Evolutionary conservation across 768 basidiomycete species (phyloP).

Genomic region (Lactarius pseudohatsudake): DNA sequence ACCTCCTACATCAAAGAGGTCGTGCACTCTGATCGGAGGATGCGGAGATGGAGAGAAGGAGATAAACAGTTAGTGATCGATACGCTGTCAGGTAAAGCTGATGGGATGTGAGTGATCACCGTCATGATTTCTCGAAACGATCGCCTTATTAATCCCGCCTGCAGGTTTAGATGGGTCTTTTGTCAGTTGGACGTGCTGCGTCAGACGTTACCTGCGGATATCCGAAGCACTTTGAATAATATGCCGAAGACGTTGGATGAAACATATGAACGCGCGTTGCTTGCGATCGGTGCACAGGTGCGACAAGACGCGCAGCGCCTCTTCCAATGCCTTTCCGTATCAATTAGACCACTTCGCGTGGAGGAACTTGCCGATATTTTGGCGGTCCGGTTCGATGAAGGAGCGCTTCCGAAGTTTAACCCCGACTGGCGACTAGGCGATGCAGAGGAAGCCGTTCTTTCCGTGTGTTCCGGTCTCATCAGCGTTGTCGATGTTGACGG

Average conservation of each 20-base stretch:
- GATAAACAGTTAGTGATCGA: constrained; percentile 3
- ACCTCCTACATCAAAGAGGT: neutral
- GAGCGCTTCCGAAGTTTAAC: neutral
- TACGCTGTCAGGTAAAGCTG: neutral
- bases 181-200: constrained; percentile 9
- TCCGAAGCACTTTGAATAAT: neutral
- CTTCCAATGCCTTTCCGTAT: constrained; percentile 9
- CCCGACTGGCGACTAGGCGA: constrained; percentile 15
- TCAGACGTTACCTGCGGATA: neutral
- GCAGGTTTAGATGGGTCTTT: constrained; percentile 8
- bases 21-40: neutral
- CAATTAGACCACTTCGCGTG: constrained; percentile 7
- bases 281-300: neutral
- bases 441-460: neutral
- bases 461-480: constrained; percentile 6
- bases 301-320: constrained; percentile 4
- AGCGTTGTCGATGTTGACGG: neutral
- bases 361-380: constrained; percentile 13
- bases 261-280: constrained; percentile 2
- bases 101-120: constrained; percentile 1
- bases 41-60: neutral
- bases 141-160: no score
- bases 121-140: fast-evolving
- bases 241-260: constrained; percentile 7
- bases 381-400: neutral